Base-by-base conservation (phyloP, 495 filamentous ascomycete species). In the Penicillium canescens region DNA sequence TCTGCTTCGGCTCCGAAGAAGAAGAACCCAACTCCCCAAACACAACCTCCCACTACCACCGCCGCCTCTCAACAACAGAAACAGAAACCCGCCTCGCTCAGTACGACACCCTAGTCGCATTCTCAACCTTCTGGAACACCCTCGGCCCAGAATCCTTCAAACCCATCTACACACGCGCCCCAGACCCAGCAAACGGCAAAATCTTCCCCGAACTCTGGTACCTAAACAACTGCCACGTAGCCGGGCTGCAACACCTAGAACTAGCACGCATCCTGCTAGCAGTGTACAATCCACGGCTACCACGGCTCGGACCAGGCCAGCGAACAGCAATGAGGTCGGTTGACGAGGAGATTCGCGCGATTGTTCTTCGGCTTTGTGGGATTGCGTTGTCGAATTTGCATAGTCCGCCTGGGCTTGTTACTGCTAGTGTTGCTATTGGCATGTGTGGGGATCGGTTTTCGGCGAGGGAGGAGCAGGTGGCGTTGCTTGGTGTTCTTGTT, bases 151-250 rank as follows among this genome's bases (percentile, higher is more conserved):
- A 55, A 23, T 51, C 60, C 53, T 67, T 66, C 54, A 53, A 60
- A 14, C 57, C 70, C 5, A 59, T 67, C 42, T 61, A 65, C 10
- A 54, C 51, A 0, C 55, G 55, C 4, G 52, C 53, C n/a, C 52
- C 67, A 4, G 61, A 67, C 21, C 57, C 44, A 12, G 26, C 42
- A 2, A 42, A 35, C 35, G 60, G 57, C 3, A 49, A 70, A 40
- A 48, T 71, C 12, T 77, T 72, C 37, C 75, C 75, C 0, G 67
- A 72, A 24, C 35, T 73, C 8, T 73, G 74, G 70, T 68, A 72
- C 36, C 40, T 78, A 11, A 61, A 61, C 20, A 65, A 71, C 43
- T 69, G 63, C 38, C 67, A 75, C 38, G 67, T 71, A 6, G 64
- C 67, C 3, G 75, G 65, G 0, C 47, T 69, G 14, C 70, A 72